Conservation (phyloP, 768 basidiomycete species). For the Tylopilus intermedius region DNA sequence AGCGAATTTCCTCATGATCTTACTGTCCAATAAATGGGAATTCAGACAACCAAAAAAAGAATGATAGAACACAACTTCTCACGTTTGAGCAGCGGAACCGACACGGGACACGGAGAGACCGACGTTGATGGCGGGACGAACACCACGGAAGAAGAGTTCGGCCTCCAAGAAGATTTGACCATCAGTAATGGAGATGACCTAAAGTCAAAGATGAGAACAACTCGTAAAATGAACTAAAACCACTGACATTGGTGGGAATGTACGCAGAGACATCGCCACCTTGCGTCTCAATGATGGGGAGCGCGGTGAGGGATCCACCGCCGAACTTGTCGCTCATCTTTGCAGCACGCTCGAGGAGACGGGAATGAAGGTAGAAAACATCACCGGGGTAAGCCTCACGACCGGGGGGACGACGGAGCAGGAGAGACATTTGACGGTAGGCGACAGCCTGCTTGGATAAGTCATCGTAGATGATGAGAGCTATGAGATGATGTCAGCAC, state of each 20-base stretch:
- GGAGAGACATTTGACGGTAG: constrained; percentile 99
- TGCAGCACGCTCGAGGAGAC: constrained; percentile 99
- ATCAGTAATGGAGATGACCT: constrained; percentile 99
- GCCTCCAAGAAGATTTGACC: constrained; percentile 99
- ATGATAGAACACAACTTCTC: constrained; percentile 29
- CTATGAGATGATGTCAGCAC: constrained; percentile 34
- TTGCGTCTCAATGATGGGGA: constrained; percentile 99
- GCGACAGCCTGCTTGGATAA: constrained; percentile 99
- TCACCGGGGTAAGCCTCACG: constrained; percentile 99
- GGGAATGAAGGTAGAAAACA: constrained; percentile 99
- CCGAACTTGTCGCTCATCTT: constrained; percentile 99
- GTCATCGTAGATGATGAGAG: constrained; percentile 99
- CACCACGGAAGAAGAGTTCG: constrained; percentile 99
- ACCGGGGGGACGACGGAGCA: constrained; percentile 99
- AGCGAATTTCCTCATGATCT: constrained; percentile 99
- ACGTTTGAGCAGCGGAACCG: constrained; percentile 99
- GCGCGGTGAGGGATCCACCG: constrained; percentile 96
- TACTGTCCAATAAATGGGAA: constrained; percentile 40
- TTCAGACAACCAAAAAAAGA: not conserved
- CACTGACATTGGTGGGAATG: constrained; percentile 83
- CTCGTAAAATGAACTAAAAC: not conserved
- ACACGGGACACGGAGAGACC: constrained; percentile 99
- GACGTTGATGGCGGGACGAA: constrained; percentile 99
- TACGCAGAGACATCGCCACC: constrained; percentile 99
- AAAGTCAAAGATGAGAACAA: constrained; percentile 6